A percentile compares a stretch with the other conserved stretches of the same genome.
Conservation (phyloP, 345 rosid species). For the Nasturtium officinale region DNA sequence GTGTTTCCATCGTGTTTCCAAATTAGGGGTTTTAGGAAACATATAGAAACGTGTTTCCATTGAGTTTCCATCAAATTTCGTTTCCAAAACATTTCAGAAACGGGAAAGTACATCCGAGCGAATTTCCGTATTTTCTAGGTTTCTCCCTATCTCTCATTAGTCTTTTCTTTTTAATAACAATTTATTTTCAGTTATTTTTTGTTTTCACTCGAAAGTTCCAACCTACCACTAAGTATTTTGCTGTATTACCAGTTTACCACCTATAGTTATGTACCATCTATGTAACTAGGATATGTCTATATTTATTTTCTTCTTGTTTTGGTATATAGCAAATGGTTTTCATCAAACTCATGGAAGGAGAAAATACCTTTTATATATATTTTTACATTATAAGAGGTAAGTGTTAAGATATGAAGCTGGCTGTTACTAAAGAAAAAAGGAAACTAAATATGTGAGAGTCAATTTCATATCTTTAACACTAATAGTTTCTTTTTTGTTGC, state of each 20-base stretch:
- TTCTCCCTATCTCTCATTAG: not conserved
- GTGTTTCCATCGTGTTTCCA: too few relatives aligned
- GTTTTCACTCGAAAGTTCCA: constrained; percentile 18
- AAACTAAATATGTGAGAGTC: too few relatives aligned
- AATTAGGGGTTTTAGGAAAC: too few relatives aligned
- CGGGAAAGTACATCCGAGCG: too few relatives aligned
- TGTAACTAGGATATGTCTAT: constrained; percentile 17
- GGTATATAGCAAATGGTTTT: not conserved
- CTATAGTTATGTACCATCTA: constrained; percentile 22
- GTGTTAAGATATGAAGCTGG: too few relatives aligned
- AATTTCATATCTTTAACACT: too few relatives aligned
- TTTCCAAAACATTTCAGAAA: too few relatives aligned
- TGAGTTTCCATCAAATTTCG: too few relatives aligned
- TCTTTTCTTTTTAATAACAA: constrained; percentile 2
- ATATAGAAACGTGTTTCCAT: too few relatives aligned
- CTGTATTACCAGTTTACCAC: constrained; percentile 24
- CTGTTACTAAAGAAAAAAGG: too few relatives aligned
- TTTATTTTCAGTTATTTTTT: not conserved
- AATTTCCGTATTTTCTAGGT: too few relatives aligned
- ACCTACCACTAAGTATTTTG: constrained; percentile 1
- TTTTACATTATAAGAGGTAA: not conserved
- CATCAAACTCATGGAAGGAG: not conserved
- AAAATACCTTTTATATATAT: not conserved
- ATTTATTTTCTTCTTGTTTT: not conserved
- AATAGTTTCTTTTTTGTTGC: too few relatives aligned